Conservation (phyloP, 495 filamentous ascomycete species). For the Neurospora terricola region DNA sequence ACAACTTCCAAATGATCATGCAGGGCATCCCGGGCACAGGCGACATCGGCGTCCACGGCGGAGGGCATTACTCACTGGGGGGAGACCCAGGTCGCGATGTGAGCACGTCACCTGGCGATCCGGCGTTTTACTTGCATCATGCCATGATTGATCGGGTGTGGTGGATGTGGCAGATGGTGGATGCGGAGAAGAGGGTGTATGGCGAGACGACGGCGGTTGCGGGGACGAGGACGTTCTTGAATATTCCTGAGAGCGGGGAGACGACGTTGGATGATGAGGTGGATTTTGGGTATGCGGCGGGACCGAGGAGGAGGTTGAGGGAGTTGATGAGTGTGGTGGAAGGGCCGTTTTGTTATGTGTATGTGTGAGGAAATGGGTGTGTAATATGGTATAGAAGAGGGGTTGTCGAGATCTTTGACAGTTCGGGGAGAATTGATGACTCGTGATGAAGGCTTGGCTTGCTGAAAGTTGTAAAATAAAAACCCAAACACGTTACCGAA, state of each 20-base stretch:
- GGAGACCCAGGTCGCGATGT: constrained; percentile 51
- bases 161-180: constrained; percentile 53
- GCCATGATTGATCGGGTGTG: constrained; percentile 54
- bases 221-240: constrained; percentile 17
- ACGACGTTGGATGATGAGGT: constrained; percentile 18
- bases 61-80: constrained; percentile 53
- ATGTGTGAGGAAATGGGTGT: constrained; percentile 11
- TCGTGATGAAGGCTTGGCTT: background rate
- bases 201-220: constrained; percentile 9
- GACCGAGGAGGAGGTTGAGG: constrained; percentile 15
- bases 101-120: constrained; percentile 52
- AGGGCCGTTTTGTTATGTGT: constrained; percentile 25
- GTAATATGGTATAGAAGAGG: too few species aligned
- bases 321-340: constrained; percentile 22
- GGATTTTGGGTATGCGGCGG: constrained; percentile 23
- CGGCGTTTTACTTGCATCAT: constrained; percentile 60
- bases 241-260: constrained; percentile 10
- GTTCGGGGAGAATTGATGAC: too few species aligned
- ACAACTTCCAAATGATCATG: constrained; percentile 39
- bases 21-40: constrained; percentile 40
- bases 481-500: too few species aligned
- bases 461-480: too few species aligned
- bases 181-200: constrained; percentile 20
- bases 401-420: too few species aligned
- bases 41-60: constrained; percentile 51